phyloP scores from a whole-genome alignment of 2,329 filamentous ascomycete genomes.

The Talaromyces sp. region DNA sequence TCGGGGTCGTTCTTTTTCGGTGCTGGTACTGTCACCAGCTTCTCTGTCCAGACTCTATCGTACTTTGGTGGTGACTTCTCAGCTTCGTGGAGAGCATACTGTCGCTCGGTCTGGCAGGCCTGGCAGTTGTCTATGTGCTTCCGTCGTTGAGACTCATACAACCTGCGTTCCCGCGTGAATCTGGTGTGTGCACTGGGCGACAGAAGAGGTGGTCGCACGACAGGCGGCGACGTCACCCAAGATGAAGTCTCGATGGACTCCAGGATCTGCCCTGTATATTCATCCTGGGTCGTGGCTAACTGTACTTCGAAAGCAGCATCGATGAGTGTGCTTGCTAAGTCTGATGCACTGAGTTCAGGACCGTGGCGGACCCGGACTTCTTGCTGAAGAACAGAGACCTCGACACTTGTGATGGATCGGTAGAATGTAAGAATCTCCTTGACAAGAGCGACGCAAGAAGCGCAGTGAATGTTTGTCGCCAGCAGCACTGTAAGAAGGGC shows the following conservation, averaged over 20 bases:
- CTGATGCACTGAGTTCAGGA: slow-evolving; percentile 27
- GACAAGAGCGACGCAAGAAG: slow-evolving; percentile 47
- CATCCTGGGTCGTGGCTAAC: slow-evolving; percentile 41
- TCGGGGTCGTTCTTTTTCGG: not conserved
- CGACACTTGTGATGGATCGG: slow-evolving; percentile 33
- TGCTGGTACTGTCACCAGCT: not conserved
- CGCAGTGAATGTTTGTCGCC: slow-evolving; percentile 49
- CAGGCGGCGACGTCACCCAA: slow-evolving; percentile 15
- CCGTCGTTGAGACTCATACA: slow-evolving; percentile 21
- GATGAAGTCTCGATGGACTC: slow-evolving; percentile 34
- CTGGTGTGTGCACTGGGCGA: not conserved
- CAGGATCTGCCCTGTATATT: slow-evolving; percentile 27
- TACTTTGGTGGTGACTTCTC: slow-evolving; percentile 3
- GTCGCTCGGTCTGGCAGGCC: slow-evolving; percentile 45
- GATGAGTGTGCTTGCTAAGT: slow-evolving; percentile 38
- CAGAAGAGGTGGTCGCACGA: slow-evolving; percentile 3
- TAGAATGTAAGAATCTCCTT: slow-evolving; percentile 41
- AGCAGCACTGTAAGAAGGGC: slow-evolving; percentile 36
- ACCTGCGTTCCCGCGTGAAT: not conserved
- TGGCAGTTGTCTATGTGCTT: slow-evolving; percentile 51
- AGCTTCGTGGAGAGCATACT: slow-evolving; percentile 20
- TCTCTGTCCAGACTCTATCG: slow-evolving; percentile 10
- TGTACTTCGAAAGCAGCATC: slow-evolving; percentile 48
- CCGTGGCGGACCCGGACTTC: slow-evolving; percentile 43
- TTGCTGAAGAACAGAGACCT: slow-evolving; percentile 44